Conservation (phyloP, 495 filamentous ascomycete species). For the Trichoderma parareesei region DNA sequence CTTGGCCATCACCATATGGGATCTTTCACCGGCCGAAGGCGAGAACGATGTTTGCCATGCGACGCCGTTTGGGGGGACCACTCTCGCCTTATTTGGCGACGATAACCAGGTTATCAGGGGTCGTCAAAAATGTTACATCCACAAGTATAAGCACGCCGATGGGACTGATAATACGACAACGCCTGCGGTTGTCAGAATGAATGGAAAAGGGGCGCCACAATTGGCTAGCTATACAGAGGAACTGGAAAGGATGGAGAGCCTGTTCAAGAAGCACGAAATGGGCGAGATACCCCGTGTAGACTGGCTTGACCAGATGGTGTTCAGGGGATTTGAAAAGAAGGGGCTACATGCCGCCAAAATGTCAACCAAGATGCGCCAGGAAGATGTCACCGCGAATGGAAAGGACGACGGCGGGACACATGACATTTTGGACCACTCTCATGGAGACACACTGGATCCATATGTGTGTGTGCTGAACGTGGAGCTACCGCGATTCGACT, state of each 20-base stretch:
- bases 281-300: constrained; percentile 85
- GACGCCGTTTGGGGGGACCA: constrained; percentile 90
- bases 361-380: constrained; percentile 29
- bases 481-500: constrained; percentile 91
- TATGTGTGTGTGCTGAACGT: constrained; percentile 67
- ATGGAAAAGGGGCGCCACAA: constrained; percentile 12
- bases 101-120: constrained; percentile 86
- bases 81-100: constrained; percentile 78
- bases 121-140: constrained; percentile 80
- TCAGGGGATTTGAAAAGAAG: constrained; percentile 73
- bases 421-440: constrained; percentile 25
- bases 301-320: constrained; percentile 92
- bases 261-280: constrained; percentile 98
- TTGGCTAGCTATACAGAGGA: constrained; percentile 61
- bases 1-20: constrained; percentile 92
- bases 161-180: constrained; percentile 75
- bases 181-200: constrained; percentile 51
- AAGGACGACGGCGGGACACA: constrained; percentile 22
- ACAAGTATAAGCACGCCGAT: constrained; percentile 77
- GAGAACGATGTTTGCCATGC: constrained; percentile 60
- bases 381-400: constrained; percentile 19
- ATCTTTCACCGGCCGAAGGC: constrained; percentile 70
- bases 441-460: constrained; percentile 39
- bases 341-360: constrained; percentile 46
- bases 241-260: constrained; percentile 69